Conservation (phyloP, 345 rosid species). For the Angophora floribunda region DNA sequence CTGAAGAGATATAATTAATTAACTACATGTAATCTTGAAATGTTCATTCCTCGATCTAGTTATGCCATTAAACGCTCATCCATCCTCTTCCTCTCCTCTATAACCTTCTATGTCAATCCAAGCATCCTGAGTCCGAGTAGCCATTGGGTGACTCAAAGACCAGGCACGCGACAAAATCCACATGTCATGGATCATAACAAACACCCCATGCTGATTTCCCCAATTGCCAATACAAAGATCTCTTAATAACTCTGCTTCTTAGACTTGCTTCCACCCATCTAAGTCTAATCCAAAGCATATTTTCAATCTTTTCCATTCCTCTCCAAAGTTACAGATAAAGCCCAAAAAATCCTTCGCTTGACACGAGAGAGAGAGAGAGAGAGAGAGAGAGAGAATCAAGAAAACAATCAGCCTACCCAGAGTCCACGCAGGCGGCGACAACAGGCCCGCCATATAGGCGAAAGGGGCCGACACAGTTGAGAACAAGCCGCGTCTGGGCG, state of each 20-base stretch:
- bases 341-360: not conserved
- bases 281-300: not conserved
- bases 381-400: not conserved
- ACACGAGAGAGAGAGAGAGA: not conserved
- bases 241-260: not conserved
- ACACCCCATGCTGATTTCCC: not conserved
- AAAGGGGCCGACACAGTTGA: slow-evolving; percentile 85
- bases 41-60: not conserved
- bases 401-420: slow-evolving; percentile 32
- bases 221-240: not conserved
- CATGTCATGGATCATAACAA: not conserved
- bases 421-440: slow-evolving; percentile 66
- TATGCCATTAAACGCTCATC: not conserved
- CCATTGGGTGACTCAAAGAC: not conserved
- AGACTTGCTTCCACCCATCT: not conserved
- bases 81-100: not conserved
- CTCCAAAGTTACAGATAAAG: not conserved
- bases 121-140: not conserved
- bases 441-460: slow-evolving; percentile 72
- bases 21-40: not conserved
- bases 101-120: not conserved
- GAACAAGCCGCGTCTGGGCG: slow-evolving; percentile 57
- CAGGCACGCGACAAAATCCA: not conserved
- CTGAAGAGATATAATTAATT: not conserved
- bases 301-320: not conserved